These are phyloP conservation scores for Penicillium psychrofluorescens DNA, from an alignment of 495 filamentous ascomycete species.

Conservation along the genomic window DNA sequence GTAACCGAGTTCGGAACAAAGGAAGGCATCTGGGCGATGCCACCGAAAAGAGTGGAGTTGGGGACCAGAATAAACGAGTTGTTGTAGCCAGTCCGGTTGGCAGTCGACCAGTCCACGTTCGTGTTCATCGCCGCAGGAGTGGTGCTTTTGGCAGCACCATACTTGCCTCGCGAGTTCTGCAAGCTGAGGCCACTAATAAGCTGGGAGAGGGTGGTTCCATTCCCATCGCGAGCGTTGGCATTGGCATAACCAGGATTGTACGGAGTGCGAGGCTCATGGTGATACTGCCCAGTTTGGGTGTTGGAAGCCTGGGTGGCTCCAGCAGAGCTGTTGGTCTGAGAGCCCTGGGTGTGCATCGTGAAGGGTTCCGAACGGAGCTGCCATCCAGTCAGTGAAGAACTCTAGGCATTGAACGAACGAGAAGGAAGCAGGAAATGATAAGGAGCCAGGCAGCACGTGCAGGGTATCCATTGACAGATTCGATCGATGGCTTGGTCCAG, in stretches of 20 bases:
- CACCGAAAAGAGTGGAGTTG: slow-evolving; percentile 17
- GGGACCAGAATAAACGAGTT: slow-evolving; percentile 25
- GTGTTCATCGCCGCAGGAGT: slow-evolving; percentile 18
- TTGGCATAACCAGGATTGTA: slow-evolving; percentile 17
- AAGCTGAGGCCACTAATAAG: slow-evolving; percentile 16
- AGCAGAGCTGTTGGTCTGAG: slow-evolving; percentile 21
- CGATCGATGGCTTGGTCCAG: too few relatives aligned
- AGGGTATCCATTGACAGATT: too few relatives aligned
- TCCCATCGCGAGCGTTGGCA: slow-evolving; percentile 6
- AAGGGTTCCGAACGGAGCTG: neutral
- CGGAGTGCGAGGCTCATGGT: slow-evolving; percentile 18
- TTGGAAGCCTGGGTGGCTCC: slow-evolving; percentile 21
- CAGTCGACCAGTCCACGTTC: slow-evolving; percentile 20
- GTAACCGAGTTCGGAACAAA: slow-evolving; percentile 13
- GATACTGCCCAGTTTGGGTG: slow-evolving; percentile 14
- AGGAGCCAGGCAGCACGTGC: too few relatives aligned
- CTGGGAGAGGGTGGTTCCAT: slow-evolving; percentile 10
- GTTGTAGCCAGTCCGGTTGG: slow-evolving; percentile 18
- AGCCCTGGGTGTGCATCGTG: slow-evolving; percentile 32
- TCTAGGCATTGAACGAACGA: too few relatives aligned
- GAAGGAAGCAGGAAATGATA: too few relatives aligned
- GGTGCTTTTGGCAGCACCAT: slow-evolving; percentile 13
- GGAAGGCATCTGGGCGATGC: slow-evolving; percentile 18
- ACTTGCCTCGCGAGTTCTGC: slow-evolving; percentile 21
- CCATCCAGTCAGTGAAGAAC: too few relatives aligned